Base-by-base conservation (phyloP, 441 rosid species). In the Populus trichocarpa region DNA sequence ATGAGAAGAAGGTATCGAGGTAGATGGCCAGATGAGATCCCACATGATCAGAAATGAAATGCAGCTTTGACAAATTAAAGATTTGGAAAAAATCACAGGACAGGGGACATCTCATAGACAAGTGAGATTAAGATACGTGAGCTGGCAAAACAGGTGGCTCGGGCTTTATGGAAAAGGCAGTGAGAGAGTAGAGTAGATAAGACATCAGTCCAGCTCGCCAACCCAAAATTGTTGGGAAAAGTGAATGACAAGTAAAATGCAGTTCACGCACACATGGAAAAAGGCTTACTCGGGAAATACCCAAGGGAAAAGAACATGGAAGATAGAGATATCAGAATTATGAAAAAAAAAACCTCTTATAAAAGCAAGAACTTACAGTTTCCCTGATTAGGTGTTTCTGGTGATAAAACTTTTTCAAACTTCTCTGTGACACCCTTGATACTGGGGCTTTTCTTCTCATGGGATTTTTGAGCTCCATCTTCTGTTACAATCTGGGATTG, bases 331-430 rank as follows among this genome's bases (percentile, higher is more conserved):
- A n/a, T 4, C 66, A 81, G 28, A 69, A 77, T 69, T 22, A 2
- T 42, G 25, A 66, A 23, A 32, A 0, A 5, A 11, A 50, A 20
- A 71, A 40, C 20, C 36, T 65, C 13, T 40, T 35, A 13, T 72
- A 59, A 71, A 74, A 80, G 38, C 71, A 63, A 74, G 46, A 69
- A 81, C 95, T 85, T 86, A 96, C 98, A 23, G 23, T 86, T 88
- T 40, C 78, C 89, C 77, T 81, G 85, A 81, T 73, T 80, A 50
- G 89, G 85, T 69, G 85, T 78, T 75, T 84, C 88, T 6, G 81
- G 83, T 36, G 88, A 81, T 38, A 79, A 72, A 76, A 72, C 72
- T 75, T 85, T 89, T 73, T 88, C 88, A 82, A 86, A 77, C 84
- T 85, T 87, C 76, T 85, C 81, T 2, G 83, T 67, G 65, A 77